A percentile compares a stretch with the other conserved stretches of the same genome.
phyloP scores from a whole-genome alignment of 2,329 filamentous ascomycete genomes.

The Nakataea oryzae region DNA sequence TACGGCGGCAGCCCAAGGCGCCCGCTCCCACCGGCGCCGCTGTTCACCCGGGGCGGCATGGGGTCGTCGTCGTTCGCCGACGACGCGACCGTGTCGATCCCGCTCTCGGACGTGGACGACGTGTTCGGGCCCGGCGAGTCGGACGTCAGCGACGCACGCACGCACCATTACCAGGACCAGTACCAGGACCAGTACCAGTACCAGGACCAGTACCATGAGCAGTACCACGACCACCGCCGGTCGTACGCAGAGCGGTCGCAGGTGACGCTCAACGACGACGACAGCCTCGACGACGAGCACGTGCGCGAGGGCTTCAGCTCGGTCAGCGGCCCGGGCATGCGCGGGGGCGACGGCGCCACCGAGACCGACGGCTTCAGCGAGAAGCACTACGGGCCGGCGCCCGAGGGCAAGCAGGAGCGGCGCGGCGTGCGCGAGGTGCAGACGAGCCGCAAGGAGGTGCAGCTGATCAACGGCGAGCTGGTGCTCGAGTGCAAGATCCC shows the following conservation, averaged over 20 bases:
- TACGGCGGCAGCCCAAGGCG: constrained; percentile 83
- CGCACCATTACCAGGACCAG: constrained; percentile 10
- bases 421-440: constrained; percentile 79
- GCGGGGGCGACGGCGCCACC: constrained; percentile 2
- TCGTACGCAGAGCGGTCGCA: constrained; percentile 47
- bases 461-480: constrained; percentile 93
- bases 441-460: constrained; percentile 87
- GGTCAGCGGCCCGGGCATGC: neutral
- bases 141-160: constrained; percentile 42
- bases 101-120: constrained; percentile 55
- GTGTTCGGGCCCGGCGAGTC: constrained; percentile 55
- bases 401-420: constrained; percentile 75
- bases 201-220: neutral
- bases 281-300: constrained; percentile 15
- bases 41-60: constrained; percentile 44
- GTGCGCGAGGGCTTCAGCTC: constrained; percentile 6
- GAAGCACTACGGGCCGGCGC: constrained; percentile 80
- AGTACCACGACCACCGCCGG: no score
- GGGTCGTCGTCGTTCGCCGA: constrained; percentile 46
- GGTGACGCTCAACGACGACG: constrained; percentile 35
- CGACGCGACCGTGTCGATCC: constrained; percentile 63
- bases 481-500: constrained; percentile 98
- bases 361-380: constrained; percentile 41
- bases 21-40: constrained; percentile 77
- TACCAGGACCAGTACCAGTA: neutral